phyloP scores from a whole-genome alignment of 441 rosid genomes.

The Theobroma grandiflorum region DNA sequence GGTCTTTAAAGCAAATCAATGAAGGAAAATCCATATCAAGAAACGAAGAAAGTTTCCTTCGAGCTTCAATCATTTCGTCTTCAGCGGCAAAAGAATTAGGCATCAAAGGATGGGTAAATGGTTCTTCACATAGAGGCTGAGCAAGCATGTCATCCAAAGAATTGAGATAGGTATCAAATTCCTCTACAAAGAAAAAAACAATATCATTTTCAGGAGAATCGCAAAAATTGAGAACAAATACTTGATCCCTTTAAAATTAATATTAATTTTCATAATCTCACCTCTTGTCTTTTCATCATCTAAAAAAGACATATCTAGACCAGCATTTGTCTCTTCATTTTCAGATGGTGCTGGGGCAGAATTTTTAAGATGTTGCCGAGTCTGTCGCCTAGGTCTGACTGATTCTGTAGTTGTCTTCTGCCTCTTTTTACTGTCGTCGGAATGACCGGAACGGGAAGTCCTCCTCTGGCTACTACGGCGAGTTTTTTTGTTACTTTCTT shows the following conservation, averaged over 20 bases:
- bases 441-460: neutral
- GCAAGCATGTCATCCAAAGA: slow-evolving; percentile 68
- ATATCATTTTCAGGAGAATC: slow-evolving; percentile 45
- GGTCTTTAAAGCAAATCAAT: slow-evolving; percentile 51
- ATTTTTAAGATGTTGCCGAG: slow-evolving; percentile 44
- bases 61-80: slow-evolving; percentile 66
- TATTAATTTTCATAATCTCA: slow-evolving; percentile 15
- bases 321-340: slow-evolving; percentile 32
- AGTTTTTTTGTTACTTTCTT: slow-evolving; percentile 12
- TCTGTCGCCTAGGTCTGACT: slow-evolving; percentile 42
- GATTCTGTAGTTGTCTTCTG: slow-evolving; percentile 38
- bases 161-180: slow-evolving; percentile 71
- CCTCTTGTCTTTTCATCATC: slow-evolving; percentile 35
- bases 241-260: slow-evolving; percentile 32
- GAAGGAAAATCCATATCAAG: slow-evolving; percentile 61
- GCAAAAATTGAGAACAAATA: slow-evolving; percentile 36
- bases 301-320: slow-evolving; percentile 33
- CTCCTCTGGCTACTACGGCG: slow-evolving; percentile 21
- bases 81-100: slow-evolving; percentile 41
- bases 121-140: slow-evolving; percentile 44
- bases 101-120: slow-evolving; percentile 25
- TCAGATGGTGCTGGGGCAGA: neutral
- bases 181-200: slow-evolving; percentile 50
- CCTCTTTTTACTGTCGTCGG: neutral
- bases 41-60: slow-evolving; percentile 62